Conservation (phyloP, 495 filamentous ascomycete genomes). For the Aspergillus saccharolyticus region DNA sequence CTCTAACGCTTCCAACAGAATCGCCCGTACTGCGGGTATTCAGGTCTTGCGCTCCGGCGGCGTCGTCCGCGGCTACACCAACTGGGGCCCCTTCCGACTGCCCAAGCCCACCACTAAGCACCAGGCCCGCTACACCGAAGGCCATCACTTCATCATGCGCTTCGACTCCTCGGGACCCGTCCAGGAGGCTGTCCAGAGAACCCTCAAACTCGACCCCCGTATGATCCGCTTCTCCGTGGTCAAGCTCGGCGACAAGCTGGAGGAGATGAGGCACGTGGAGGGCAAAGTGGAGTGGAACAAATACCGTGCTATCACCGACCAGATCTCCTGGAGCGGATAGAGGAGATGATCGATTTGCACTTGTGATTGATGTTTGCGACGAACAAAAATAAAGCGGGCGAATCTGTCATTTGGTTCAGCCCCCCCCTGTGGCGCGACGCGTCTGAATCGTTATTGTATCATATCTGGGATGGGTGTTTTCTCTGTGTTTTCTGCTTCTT, state of each 20-base stretch:
- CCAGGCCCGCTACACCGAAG: slow-evolving; percentile 71
- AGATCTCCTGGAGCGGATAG: slow-evolving; percentile 20
- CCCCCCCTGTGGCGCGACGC: slow-evolving; percentile 1
- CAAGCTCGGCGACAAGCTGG: slow-evolving; percentile 76
- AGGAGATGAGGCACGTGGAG: slow-evolving; percentile 57
- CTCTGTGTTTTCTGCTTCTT: slow-evolving; percentile 13
- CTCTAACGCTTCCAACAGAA: slow-evolving; percentile 43
- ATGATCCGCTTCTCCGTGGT: slow-evolving; percentile 84
- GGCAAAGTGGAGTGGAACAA: slow-evolving; percentile 58
- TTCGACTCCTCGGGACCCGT: slow-evolving; percentile 71
- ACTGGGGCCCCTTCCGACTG: slow-evolving; percentile 89
- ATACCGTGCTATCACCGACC: slow-evolving; percentile 24
- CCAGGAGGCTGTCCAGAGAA: slow-evolving; percentile 67
- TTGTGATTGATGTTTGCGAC: slow-evolving; percentile 16
- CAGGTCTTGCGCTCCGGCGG: slow-evolving; percentile 80
- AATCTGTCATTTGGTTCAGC: slow-evolving; percentile 14
- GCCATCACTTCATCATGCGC: slow-evolving; percentile 97
- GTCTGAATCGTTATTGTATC: slow-evolving; percentile 19
- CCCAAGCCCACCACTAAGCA: slow-evolving; percentile 69
- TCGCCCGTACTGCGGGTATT: slow-evolving; percentile 79
- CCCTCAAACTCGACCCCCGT: slow-evolving; percentile 80
- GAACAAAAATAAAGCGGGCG: slow-evolving; percentile 8
- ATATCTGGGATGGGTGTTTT: slow-evolving; percentile 32
- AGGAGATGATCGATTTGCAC: background rate
- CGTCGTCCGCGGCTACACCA: slow-evolving; percentile 84